phyloP scores from a whole-genome alignment of 345 rosid genomes.

The Dimocarpus longan region DNA sequence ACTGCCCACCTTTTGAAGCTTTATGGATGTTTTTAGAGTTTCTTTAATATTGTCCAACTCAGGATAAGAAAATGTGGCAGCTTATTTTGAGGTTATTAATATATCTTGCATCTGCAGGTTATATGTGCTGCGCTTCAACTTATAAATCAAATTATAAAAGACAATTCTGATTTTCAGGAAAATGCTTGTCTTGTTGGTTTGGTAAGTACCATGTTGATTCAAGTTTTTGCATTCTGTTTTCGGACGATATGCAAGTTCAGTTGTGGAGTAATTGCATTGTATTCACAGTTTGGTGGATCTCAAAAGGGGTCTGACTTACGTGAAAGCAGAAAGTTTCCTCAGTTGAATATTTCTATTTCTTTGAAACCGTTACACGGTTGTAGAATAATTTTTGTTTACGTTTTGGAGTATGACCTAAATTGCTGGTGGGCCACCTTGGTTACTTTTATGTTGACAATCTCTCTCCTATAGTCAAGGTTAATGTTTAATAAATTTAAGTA shows the following conservation, averaged over 20 bases:
- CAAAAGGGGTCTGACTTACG: background rate
- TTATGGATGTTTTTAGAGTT: background rate
- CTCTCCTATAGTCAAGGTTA: background rate
- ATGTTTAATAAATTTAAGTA: background rate
- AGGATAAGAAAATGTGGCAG: background rate
- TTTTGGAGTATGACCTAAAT: background rate
- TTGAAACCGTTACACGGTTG: background rate
- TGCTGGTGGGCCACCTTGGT: background rate
- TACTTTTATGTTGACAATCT: background rate
- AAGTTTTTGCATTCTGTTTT: conserved; percentile 16
- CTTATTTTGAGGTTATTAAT: conserved; percentile 19
- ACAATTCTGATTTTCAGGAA: conserved; percentile 86
- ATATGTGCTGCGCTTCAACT: conserved; percentile 88
- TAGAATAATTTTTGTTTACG: background rate
- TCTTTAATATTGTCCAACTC: background rate
- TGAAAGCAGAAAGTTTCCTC: background rate
- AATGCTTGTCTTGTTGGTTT: conserved; percentile 98
- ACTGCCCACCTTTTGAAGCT: conserved; percentile 23
- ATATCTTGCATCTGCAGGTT: conserved; percentile 57
- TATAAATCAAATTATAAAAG: conserved; percentile 78
- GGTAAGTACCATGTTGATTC: conserved; percentile 43
- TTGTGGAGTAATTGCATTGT: background rate
- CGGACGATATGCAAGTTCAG: conserved; percentile 11
- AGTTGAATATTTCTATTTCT: background rate
- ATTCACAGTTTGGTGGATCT: background rate